Base-by-base conservation (phyloP, 768 basidiomycete species). In the Auricularia sp. region DNA sequence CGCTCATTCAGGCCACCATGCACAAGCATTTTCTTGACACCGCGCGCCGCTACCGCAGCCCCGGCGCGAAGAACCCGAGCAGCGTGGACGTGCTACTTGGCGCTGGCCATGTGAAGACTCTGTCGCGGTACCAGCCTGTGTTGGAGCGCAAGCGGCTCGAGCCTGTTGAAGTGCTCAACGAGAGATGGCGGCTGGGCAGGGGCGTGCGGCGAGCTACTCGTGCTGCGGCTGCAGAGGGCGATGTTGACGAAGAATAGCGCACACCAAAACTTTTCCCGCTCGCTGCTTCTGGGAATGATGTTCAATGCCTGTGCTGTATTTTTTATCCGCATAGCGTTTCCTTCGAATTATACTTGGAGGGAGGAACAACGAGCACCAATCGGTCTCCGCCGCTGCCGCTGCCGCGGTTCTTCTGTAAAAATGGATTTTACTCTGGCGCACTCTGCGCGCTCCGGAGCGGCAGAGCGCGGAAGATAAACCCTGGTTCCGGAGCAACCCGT, bases 161-260 rank as follows among this genome's bases (percentile, higher is more conserved):
- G 64, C 79, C 80, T 6, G 85, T 88, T 0, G 88, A 90, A 39
- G 82, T 84, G 14, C 81, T 83, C 29, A 96, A 98, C 71, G 85
- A 85, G 70, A 81, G 88, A 63, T 98, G 90, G 89, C 79, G 87
- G 66, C 70, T 79, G 18, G 88, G 88, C 11, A 64, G 71, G 64
- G 72, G 74, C 33, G 62, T 36, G 36, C 47, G 56, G 11, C 56
- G 56, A 4, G 23, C 56, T 8, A 59, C 14, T 11, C 56, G 56
- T 18, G 62, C 44, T 47, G 65, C 62, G 29, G 62, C 56, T 36
- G 54, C 60, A 10, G 67, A 58, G 29, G 29, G 29, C n/a, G 29
- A 64, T 18, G 56, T 21, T 16, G 47, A 51, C 16, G 47, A 51
- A 18, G 39, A 42, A 42, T 42, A 42, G 39, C 12, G 29, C 29